A percentile compares a stretch with the other conserved stretches of the same genome.
phyloP scores from a whole-genome alignment of 257 asterid genomes.

The Lycium barbarum region DNA sequence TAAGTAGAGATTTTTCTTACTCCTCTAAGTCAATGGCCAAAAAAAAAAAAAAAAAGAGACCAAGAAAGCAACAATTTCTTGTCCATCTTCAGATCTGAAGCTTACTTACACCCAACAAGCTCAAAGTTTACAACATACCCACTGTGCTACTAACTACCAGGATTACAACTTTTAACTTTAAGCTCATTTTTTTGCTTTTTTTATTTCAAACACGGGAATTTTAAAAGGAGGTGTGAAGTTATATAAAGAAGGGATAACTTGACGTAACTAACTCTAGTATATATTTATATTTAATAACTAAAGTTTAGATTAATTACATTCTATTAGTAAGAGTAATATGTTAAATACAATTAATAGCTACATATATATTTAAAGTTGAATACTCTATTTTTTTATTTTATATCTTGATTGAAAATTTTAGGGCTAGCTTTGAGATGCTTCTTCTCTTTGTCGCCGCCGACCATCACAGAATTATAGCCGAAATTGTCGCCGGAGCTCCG shows the following conservation, averaged over 20 bases:
- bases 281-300: too few relatives aligned
- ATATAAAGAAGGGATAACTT: slow-evolving; percentile 26
- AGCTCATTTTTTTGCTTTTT: slow-evolving; percentile 24
- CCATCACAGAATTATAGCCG: too few relatives aligned
- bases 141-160: slow-evolving; percentile 46
- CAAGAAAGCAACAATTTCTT: slow-evolving; percentile 26
- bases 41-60: neutral
- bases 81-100: slow-evolving; percentile 50
- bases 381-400: too few relatives aligned
- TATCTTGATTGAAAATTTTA: too few relatives aligned
- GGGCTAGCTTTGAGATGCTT: too few relatives aligned
- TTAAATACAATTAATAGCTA: too few relatives aligned
- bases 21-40: slow-evolving; percentile 32
- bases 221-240: slow-evolving; percentile 28
- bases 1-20: neutral
- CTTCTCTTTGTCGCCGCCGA: too few relatives aligned
- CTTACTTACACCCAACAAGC: slow-evolving; percentile 35
- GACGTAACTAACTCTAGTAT: too few relatives aligned
- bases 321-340: too few relatives aligned
- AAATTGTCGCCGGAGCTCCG: too few relatives aligned
- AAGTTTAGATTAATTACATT: too few relatives aligned
- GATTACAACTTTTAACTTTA: neutral
- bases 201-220: slow-evolving; percentile 31
- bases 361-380: too few relatives aligned
- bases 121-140: slow-evolving; percentile 22